Evolutionary conservation across 1,284 basidiomycete genomes (phyloP).

Genomic region (Thecaphora thlaspeos): DNA sequence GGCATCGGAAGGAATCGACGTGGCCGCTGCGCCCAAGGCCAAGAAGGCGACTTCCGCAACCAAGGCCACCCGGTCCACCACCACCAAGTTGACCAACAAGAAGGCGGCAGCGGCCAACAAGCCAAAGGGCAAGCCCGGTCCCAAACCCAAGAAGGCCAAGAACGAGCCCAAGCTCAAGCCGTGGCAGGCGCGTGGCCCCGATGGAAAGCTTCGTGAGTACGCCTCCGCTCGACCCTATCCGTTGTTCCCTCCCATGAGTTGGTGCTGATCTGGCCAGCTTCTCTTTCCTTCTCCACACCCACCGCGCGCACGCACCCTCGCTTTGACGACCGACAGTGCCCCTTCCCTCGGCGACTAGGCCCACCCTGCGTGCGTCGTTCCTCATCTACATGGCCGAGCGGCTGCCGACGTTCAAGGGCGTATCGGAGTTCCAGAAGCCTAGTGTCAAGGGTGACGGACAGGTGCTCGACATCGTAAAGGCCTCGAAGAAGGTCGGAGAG

Average conservation of each 20-base stretch:
- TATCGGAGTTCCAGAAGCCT: conserved; percentile 33
- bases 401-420: conserved; percentile 32
- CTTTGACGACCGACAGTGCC: conserved; percentile 39
- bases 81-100: conserved; percentile 10
- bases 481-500: conserved; percentile 32
- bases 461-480: conserved; percentile 39
- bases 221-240: no score
- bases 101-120: conserved; percentile 17
- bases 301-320: no score
- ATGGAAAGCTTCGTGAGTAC: conserved; percentile 40
- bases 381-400: conserved; percentile 46
- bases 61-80: conserved; percentile 8
- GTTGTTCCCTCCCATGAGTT: background rate
- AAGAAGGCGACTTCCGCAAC: conserved; percentile 9
- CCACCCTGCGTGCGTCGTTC: conserved; percentile 41
- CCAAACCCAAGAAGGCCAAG: conserved; percentile 35
- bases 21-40: background rate
- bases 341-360: conserved; percentile 49
- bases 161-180: conserved; percentile 43
- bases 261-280: background rate
- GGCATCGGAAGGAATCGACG: background rate
- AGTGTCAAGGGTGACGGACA: conserved; percentile 35
- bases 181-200: conserved; percentile 39
- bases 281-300: no score
- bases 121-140: conserved; percentile 6